These are phyloP conservation scores for Phyllostachys edulis DNA, from an alignment of 176 grass and related monocot genomes.

Conservation along the genomic window DNA sequence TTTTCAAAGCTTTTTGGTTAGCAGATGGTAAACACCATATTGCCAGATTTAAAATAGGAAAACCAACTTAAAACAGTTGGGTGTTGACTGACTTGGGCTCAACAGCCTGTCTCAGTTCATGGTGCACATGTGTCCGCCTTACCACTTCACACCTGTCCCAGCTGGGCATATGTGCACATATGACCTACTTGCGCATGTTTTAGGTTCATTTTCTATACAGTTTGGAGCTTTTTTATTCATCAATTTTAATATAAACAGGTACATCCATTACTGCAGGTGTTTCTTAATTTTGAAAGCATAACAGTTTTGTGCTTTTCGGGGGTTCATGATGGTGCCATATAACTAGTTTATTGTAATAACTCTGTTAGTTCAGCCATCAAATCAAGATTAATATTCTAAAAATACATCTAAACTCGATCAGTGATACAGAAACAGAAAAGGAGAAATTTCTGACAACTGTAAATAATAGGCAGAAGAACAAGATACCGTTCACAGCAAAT, in stretches of 20 bases:
- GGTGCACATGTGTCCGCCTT: background rate
- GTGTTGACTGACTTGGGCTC: background rate
- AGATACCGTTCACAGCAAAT: background rate
- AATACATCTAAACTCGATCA: background rate
- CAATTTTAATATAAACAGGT: constrained; percentile 1
- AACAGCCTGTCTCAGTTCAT: background rate
- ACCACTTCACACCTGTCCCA: background rate
- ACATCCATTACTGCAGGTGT: background rate
- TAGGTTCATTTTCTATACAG: background rate
- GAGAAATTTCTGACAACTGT: background rate
- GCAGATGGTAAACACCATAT: background rate
- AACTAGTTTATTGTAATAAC: constrained; percentile 8
- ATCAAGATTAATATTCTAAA: background rate
- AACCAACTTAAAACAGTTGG: background rate
- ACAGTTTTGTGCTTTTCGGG: background rate
- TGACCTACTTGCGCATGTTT: background rate
- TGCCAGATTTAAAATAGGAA: constrained; percentile 17
- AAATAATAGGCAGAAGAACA: background rate
- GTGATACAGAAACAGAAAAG: background rate
- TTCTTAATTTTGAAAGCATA: background rate
- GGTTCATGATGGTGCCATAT: background rate
- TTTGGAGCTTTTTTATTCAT: background rate
- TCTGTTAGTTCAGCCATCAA: background rate
- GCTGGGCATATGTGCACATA: background rate
- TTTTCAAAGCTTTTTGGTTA: background rate